Conservation (phyloP, 495 filamentous ascomycete species). For the Talaromyces trachyspermus region DNA sequence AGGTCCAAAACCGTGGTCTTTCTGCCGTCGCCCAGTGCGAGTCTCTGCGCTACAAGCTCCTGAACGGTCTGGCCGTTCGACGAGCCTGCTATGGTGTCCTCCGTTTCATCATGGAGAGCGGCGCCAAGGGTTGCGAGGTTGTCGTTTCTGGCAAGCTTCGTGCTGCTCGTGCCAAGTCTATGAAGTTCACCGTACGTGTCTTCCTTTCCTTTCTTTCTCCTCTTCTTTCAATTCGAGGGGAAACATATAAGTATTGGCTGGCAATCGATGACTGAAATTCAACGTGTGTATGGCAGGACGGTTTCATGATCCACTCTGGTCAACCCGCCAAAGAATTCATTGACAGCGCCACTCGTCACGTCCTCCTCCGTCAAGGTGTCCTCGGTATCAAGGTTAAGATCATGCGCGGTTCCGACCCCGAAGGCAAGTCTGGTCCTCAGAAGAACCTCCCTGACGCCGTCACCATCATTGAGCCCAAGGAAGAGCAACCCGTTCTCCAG, state of each 20-base stretch:
- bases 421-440: constrained; percentile 94
- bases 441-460: constrained; percentile 97
- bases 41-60: constrained; percentile 98
- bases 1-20: constrained; percentile 99
- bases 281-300: constrained; percentile 67
- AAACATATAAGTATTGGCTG: constrained; percentile 10
- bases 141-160: constrained; percentile 98
- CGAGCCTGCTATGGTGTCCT: constrained; percentile 99
- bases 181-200: constrained; percentile 92
- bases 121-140: constrained; percentile 99
- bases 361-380: constrained; percentile 98
- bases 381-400: constrained; percentile 99
- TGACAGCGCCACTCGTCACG: constrained; percentile 95
- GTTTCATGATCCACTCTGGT: constrained; percentile 99
- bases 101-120: constrained; percentile 99
- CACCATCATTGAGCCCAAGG: constrained; percentile 99
- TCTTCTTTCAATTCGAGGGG: not conserved
- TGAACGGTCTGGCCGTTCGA: constrained; percentile 96
- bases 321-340: constrained; percentile 99
- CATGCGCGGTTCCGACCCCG: constrained; percentile 98
- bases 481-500: constrained; percentile 88
- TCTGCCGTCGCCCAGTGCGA: constrained; percentile 99
- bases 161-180: constrained; percentile 97
- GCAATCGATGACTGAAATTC: too few relatives aligned
- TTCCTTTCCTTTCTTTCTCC: not conserved